These are phyloP conservation scores for Astrephomene gubernaculifera DNA, from an alignment of 139 green algal species.

Conservation along the genomic window DNA sequence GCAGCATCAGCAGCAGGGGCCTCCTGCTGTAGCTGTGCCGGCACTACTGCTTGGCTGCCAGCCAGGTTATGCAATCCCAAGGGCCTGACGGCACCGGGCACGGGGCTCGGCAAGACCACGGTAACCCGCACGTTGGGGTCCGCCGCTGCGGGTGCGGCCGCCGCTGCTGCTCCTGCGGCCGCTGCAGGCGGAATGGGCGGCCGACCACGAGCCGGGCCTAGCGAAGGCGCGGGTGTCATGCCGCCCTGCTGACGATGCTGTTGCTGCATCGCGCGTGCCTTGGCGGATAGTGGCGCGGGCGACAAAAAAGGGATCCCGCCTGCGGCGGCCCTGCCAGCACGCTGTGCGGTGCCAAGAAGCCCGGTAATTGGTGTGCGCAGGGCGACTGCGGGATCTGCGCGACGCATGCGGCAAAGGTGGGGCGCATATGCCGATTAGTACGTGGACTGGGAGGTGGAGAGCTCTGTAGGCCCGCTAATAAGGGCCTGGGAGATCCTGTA, in stretches of 20 bases:
- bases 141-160: background rate
- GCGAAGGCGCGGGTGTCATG: background rate
- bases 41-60: background rate
- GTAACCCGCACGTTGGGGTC: background rate
- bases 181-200: background rate
- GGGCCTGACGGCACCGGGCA: background rate
- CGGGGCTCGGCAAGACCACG: conserved; percentile 1
- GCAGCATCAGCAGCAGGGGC: background rate
- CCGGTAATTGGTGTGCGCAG: conserved; percentile 25
- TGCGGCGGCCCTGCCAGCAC: background rate
- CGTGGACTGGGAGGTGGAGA: background rate
- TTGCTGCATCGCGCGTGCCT: background rate
- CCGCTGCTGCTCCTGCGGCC: background rate
- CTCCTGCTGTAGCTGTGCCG: background rate
- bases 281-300: conserved; percentile 20
- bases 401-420: background rate
- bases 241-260: background rate
- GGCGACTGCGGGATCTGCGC: background rate
- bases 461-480: background rate
- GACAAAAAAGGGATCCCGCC: conserved; percentile 2
- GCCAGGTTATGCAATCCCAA: background rate
- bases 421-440: background rate
- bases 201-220: background rate
- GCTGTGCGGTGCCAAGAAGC: background rate
- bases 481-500: background rate